phyloP scores from a whole-genome alignment of 1,284 basidiomycete species.

The Somion occarium region DNA sequence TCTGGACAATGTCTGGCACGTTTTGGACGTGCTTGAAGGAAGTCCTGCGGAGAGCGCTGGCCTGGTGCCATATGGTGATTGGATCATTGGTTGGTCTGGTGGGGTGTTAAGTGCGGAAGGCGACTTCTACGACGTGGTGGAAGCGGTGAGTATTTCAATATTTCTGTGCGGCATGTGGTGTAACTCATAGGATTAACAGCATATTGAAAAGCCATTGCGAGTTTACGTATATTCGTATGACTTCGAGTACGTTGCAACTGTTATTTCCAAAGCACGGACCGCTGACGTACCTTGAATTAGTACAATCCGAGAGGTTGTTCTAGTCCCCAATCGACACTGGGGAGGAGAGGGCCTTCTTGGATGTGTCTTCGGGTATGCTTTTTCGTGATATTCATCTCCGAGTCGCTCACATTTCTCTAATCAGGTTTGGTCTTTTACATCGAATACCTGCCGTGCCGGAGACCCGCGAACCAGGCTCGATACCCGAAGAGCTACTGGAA shows the following conservation, averaged over 20 bases:
- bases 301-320: slow-evolving; percentile 85
- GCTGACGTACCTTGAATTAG: slow-evolving; percentile 35
- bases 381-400: slow-evolving; percentile 5
- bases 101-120: slow-evolving; percentile 89
- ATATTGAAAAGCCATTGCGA: slow-evolving; percentile 87
- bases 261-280: slow-evolving; percentile 15
- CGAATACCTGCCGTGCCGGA: slow-evolving; percentile 74
- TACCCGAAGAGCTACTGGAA: slow-evolving; percentile 49
- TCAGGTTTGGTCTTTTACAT: slow-evolving; percentile 79
- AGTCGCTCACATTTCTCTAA: slow-evolving; percentile 8
- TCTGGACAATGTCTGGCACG: slow-evolving; percentile 95
- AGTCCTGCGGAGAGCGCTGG: slow-evolving; percentile 91
- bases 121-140: slow-evolving; percentile 96
- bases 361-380: slow-evolving; percentile 85
- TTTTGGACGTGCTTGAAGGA: slow-evolving; percentile 93
- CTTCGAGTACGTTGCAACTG: slow-evolving; percentile 74
- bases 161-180: slow-evolving; percentile 2
- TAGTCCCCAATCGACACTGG: slow-evolving; percentile 94
- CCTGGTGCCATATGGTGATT: slow-evolving; percentile 85
- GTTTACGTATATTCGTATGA: slow-evolving; percentile 97
- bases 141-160: slow-evolving; percentile 56
- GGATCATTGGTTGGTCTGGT: slow-evolving; percentile 92
- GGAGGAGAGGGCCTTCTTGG: slow-evolving; percentile 92
- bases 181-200: slow-evolving; percentile 40
- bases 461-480: slow-evolving; percentile 47